Conservation (phyloP, 257 asterid genomes). For the Forsythia viridissima region DNA sequence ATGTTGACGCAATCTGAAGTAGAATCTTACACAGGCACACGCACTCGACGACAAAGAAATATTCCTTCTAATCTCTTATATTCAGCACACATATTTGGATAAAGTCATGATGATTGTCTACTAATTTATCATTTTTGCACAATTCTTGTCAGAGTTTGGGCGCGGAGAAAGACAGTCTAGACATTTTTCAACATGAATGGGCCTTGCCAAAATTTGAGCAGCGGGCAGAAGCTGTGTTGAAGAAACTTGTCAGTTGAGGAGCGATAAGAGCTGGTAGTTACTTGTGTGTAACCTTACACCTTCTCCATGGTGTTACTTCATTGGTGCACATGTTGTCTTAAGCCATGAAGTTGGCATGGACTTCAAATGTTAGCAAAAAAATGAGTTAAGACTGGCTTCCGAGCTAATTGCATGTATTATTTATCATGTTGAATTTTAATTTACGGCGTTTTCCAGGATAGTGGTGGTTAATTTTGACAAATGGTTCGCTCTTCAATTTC, state of each 20-base stretch:
- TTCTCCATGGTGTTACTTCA: conserved; percentile 18
- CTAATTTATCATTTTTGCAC: conserved; percentile 13
- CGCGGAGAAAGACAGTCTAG: conserved; percentile 81
- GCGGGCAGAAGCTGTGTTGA: conserved; percentile 82
- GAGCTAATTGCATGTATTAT: conserved; percentile 2
- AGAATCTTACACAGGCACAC: not conserved
- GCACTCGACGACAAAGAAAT: not conserved
- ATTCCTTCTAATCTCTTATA: not conserved
- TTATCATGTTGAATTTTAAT: conserved; percentile 15
- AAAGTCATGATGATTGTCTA: not conserved
- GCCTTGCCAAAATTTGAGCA: conserved; percentile 84
- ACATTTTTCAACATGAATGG: conserved; percentile 89
- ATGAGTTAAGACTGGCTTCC: not conserved
- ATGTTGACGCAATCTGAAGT: not conserved
- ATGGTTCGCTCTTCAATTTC: conserved; percentile 11
- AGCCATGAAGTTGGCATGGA: conserved; percentile 1
- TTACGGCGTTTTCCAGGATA: conserved; percentile 11
- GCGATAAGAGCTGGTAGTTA: not conserved
- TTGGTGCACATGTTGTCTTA: conserved; percentile 17
- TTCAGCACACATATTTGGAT: not conserved
- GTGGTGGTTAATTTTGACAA: conserved; percentile 5
- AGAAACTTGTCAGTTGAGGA: conserved; percentile 55
- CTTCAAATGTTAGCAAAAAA: not conserved
- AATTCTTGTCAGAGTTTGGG: conserved; percentile 69
- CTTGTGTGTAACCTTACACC: conserved; percentile 17